A percentile compares a stretch with the other conserved stretches of the same genome.
These are phyloP conservation scores for Colletotrichum phormii DNA, from an alignment of 2,329 filamentous ascomycete genomes.

Conservation along the genomic window DNA sequence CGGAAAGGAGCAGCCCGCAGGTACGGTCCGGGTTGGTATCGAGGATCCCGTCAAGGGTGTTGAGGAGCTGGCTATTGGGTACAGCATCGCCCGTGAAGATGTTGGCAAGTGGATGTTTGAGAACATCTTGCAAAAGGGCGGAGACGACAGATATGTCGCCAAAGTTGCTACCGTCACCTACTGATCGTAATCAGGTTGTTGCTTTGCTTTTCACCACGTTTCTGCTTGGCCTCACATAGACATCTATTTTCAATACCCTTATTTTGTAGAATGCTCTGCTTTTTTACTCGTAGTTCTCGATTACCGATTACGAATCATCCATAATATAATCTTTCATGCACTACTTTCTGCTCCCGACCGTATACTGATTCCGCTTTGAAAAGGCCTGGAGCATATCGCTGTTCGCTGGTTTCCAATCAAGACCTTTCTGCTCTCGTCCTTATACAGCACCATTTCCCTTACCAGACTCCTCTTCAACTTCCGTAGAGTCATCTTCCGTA, in stretches of 20 bases:
- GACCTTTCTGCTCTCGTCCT: no score
- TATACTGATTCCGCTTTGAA: neutral
- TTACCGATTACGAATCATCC: neutral
- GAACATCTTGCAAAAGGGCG: conserved; percentile 44
- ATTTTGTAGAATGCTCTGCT: neutral
- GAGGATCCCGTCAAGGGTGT: conserved; percentile 48
- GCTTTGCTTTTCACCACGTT: neutral
- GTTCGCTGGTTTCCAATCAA: neutral
- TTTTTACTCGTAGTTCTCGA: neutral
- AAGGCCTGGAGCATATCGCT: neutral
- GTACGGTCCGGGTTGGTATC: conserved; percentile 44
- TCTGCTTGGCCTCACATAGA: neutral
- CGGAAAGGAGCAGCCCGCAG: conserved; percentile 38
- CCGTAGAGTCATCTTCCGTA: neutral
- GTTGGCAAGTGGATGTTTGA: conserved; percentile 56
- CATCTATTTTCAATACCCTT: neutral
- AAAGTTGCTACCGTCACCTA: conserved; percentile 46
- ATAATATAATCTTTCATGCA: neutral
- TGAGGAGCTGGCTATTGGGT: conserved; percentile 53
- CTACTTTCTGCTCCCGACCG: neutral
- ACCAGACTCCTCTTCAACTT: neutral
- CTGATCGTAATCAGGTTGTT: neutral
- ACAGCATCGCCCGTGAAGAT: conserved; percentile 53
- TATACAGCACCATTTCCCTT: no score
- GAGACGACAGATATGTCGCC: conserved; percentile 40